Evolutionary conservation across 177 flowering plant genomes (phyloP).

Genomic region (Telopea speciosissima): DNA sequence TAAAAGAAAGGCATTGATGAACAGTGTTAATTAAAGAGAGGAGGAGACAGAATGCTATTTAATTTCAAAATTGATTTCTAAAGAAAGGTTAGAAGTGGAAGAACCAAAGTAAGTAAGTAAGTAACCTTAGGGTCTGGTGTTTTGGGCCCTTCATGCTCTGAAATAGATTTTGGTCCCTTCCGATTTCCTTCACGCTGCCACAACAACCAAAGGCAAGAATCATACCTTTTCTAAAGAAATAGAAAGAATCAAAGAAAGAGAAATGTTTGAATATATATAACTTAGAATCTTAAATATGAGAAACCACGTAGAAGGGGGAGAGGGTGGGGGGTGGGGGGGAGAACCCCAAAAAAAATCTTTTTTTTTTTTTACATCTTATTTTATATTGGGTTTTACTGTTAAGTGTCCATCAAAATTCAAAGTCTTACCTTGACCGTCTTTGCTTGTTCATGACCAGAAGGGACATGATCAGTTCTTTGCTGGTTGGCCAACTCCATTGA

Average conservation of each 20-base stretch:
- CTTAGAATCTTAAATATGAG: neutral
- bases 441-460: conserved; percentile 31
- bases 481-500: conserved; percentile 69
- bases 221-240: neutral
- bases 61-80: neutral
- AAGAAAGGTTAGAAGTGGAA: neutral
- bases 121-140: conserved; percentile 87
- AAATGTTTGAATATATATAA: neutral
- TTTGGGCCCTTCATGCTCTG: conserved; percentile 90
- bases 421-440: conserved; percentile 53
- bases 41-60: neutral
- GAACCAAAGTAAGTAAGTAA: neutral
- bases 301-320: neutral
- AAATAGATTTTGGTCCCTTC: conserved; percentile 67
- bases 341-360: neutral
- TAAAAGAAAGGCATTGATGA: conserved; percentile 11
- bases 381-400: conserved; percentile 1
- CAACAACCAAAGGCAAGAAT: conserved; percentile 6
- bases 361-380: neutral
- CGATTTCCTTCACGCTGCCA: conserved; percentile 64
- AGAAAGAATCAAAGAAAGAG: neutral
- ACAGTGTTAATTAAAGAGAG: neutral
- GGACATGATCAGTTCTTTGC: conserved; percentile 30
- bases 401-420: too few relatives aligned
- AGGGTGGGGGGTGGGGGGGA: neutral